A percentile compares a stretch with the other conserved stretches of the same genome.
Evolutionary conservation across 176 grass and related monocot genomes (phyloP).

Genomic region (Cenchrus purpureus): DNA sequence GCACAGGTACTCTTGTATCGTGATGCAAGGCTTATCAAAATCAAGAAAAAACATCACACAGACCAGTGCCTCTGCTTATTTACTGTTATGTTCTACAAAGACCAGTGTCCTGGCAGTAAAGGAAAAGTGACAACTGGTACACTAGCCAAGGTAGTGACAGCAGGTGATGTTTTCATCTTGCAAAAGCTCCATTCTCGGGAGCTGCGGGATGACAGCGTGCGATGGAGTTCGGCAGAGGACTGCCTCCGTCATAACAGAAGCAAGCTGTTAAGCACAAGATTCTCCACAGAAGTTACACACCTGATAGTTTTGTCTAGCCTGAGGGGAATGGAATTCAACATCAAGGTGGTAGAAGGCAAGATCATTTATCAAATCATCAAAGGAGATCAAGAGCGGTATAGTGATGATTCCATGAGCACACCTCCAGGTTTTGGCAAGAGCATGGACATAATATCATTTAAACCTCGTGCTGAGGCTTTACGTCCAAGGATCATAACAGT

Average conservation of each 20-base stretch:
- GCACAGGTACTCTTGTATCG: conserved; percentile 52
- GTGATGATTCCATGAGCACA: conserved; percentile 31
- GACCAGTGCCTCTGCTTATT: conserved; percentile 70
- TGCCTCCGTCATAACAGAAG: conserved; percentile 52
- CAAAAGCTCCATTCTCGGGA: conserved; percentile 56
- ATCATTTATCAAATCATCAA: conserved; percentile 63
- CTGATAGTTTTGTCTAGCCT: conserved; percentile 72
- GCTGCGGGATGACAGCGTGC: conserved; percentile 43
- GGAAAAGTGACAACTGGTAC: conserved; percentile 35
- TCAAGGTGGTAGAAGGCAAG: conserved; percentile 64
- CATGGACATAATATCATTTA: conserved; percentile 66
- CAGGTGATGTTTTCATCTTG: conserved; percentile 64
- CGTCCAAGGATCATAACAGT: conserved; percentile 50
- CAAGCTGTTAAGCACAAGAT: conserved; percentile 63
- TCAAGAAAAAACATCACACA: conserved; percentile 53
- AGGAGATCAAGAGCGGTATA: conserved; percentile 35
- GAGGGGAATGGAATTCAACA: conserved; percentile 68
- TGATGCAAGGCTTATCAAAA: conserved; percentile 78
- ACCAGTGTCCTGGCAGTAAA: conserved; percentile 41
- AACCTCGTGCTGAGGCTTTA: conserved; percentile 31
- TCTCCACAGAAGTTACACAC: conserved; percentile 65
- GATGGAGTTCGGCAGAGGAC: conserved; percentile 57
- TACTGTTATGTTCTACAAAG: conserved; percentile 53
- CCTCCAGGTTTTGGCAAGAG: conserved; percentile 47
- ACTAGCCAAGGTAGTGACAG: conserved; percentile 48